Conservation (phyloP, 768 basidiomycete genomes). For the Phaeotremella skinneri region DNA sequence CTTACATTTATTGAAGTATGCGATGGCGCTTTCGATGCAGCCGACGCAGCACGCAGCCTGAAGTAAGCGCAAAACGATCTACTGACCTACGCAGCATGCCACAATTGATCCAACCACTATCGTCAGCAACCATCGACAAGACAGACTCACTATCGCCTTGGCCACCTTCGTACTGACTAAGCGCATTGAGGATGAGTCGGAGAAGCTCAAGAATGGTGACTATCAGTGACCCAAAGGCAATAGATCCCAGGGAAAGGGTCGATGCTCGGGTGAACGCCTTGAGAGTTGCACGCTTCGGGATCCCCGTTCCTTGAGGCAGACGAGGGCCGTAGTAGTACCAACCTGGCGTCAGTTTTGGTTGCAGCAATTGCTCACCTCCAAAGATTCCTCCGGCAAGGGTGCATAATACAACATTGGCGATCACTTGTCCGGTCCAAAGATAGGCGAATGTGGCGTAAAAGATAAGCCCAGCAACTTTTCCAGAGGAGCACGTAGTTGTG, state of each 20-base stretch:
- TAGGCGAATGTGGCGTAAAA: slow-evolving; percentile 79
- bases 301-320: slow-evolving; percentile 59
- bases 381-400: slow-evolving; percentile 78
- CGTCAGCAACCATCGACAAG: slow-evolving; percentile 8
- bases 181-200: slow-evolving; percentile 58
- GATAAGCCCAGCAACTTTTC: slow-evolving; percentile 73
- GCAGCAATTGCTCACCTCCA: slow-evolving; percentile 53
- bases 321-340: slow-evolving; percentile 86
- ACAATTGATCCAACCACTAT: slow-evolving; percentile 69
- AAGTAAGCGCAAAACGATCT: not conserved
- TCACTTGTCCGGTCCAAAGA: slow-evolving; percentile 80
- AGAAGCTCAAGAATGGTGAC: slow-evolving; percentile 75
- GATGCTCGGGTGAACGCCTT: slow-evolving; percentile 71
- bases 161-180: slow-evolving; percentile 46
- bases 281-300: slow-evolving; percentile 68
- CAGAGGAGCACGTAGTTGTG: slow-evolving; percentile 63
- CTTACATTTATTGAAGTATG: slow-evolving; percentile 81
- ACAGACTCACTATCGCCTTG: slow-evolving; percentile 44
- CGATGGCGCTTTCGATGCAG: slow-evolving; percentile 65
- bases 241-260: slow-evolving; percentile 75
- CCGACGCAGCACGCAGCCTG: slow-evolving; percentile 70
- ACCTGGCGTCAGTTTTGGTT: slow-evolving; percentile 29
- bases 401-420: slow-evolving; percentile 72
- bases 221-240: slow-evolving; percentile 79
- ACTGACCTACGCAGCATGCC: slow-evolving; percentile 60